These are phyloP conservation scores for Yamadazyma oceani DNA, from an alignment of 1,139 yeast genomes.

Conservation along the genomic window DNA sequence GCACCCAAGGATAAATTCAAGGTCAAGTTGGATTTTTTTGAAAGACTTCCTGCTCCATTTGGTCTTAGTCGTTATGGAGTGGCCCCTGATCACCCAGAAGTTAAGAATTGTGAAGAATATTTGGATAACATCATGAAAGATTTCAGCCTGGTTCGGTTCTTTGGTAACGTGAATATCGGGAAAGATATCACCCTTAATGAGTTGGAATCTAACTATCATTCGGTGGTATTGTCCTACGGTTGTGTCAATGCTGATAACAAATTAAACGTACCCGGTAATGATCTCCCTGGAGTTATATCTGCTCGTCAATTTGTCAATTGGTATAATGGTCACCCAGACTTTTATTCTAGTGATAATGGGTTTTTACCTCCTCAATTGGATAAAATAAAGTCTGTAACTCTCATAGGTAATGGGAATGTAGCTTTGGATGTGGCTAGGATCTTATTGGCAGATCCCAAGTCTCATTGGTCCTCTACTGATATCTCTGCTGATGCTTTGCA, in stretches of 20 bases:
- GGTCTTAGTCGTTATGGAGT: constrained; percentile 93
- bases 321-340: constrained; percentile 89
- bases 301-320: constrained; percentile 92
- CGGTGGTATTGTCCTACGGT: constrained; percentile 81
- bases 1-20: constrained; percentile 29
- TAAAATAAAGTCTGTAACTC: constrained; percentile 63
- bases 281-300: constrained; percentile 64
- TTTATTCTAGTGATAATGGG: constrained; percentile 26
- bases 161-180: constrained; percentile 75
- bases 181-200: constrained; percentile 50
- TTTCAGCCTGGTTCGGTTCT: constrained; percentile 49
- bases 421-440: constrained; percentile 89
- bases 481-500: constrained; percentile 63
- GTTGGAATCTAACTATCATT: constrained; percentile 60
- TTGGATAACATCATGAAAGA: constrained; percentile 58
- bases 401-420: constrained; percentile 98
- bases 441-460: constrained; percentile 55
- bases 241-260: constrained; percentile 60
- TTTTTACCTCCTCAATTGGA: constrained; percentile 54
- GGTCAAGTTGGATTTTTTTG: constrained; percentile 66
- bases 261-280: constrained; percentile 61
- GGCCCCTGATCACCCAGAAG: constrained; percentile 99
- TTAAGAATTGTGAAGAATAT: constrained; percentile 83
- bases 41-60: constrained; percentile 82
- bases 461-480: constrained; percentile 71